These are phyloP conservation scores for Barnettozyma salicaria DNA, from an alignment of 805 yeast species.

Conservation along the genomic window DNA sequence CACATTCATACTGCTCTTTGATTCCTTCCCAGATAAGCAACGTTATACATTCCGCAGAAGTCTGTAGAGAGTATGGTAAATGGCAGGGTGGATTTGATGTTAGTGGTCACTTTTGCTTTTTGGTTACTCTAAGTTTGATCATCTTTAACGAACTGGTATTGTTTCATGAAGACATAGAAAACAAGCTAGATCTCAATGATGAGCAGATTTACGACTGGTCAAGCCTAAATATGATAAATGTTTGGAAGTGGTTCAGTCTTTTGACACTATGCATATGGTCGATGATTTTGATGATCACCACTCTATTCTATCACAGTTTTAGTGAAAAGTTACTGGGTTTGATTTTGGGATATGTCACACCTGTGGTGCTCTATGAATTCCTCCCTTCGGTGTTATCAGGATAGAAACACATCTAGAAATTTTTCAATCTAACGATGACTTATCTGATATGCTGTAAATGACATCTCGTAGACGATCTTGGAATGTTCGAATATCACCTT, in stretches of 20 bases:
- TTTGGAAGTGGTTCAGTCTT: slow-evolving; percentile 15
- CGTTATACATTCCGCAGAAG: slow-evolving; percentile 27
- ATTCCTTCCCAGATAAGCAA: slow-evolving; percentile 11
- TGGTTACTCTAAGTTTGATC: slow-evolving; percentile 38
- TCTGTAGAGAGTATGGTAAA: slow-evolving; percentile 29
- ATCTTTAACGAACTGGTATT: slow-evolving; percentile 31
- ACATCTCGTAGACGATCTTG: slow-evolving; percentile 16
- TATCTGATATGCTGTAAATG: slow-evolving; percentile 15
- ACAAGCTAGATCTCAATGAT: not conserved
- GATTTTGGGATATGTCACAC: slow-evolving; percentile 52
- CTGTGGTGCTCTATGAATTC: slow-evolving; percentile 37
- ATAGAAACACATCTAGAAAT: not conserved
- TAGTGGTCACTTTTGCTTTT: slow-evolving; percentile 47
- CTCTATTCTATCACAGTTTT: slow-evolving; percentile 76
- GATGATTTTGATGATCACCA: slow-evolving; percentile 58
- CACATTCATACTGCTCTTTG: slow-evolving; percentile 13
- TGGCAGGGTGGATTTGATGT: slow-evolving; percentile 50
- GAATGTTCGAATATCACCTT: slow-evolving; percentile 16
- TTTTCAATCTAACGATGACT: not conserved
- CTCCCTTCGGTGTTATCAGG: slow-evolving; percentile 8
- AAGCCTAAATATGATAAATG: slow-evolving; percentile 6
- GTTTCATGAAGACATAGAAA: slow-evolving; percentile 8
- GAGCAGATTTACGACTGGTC: slow-evolving; percentile 5
- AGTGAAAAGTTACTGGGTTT: slow-evolving; percentile 70
- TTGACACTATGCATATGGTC: slow-evolving; percentile 44